These are phyloP conservation scores for Microsporum canis DNA, from an alignment of 2,329 filamentous ascomycete genomes.

Conservation along the genomic window DNA sequence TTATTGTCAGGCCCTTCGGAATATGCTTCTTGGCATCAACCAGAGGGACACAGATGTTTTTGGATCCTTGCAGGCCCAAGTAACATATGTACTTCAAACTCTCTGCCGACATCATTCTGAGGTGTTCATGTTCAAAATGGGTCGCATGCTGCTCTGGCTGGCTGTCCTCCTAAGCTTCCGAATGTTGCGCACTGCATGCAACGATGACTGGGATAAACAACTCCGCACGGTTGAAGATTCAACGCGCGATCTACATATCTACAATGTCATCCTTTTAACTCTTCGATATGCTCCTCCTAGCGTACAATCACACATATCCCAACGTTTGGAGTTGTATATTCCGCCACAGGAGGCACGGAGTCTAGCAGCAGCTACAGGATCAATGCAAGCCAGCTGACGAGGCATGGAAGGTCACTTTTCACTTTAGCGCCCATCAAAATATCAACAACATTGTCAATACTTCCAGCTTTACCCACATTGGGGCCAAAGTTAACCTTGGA, in stretches of 20 bases:
- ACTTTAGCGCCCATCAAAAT: background rate
- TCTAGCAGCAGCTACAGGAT: background rate
- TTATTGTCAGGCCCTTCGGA: slow-evolving; percentile 1
- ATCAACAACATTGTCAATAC: background rate
- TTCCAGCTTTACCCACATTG: background rate
- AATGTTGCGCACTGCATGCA: slow-evolving; percentile 2
- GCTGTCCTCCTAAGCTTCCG: background rate
- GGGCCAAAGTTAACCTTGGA: background rate
- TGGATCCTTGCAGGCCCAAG: background rate
- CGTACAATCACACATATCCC: background rate
- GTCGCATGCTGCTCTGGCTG: background rate
- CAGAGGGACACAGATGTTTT: background rate
- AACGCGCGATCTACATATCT: background rate
- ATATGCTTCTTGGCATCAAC: background rate
- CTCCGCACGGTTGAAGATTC: background rate
- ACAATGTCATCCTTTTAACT: background rate
- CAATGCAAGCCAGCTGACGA: background rate
- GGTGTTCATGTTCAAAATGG: background rate
- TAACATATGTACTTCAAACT: slow-evolving; percentile 1
- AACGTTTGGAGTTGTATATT: background rate
- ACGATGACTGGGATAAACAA: background rate
- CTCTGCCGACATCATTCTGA: slow-evolving; percentile 1
- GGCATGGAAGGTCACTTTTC: background rate
- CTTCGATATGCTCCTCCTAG: background rate
- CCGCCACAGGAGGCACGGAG: background rate